phyloP scores from a whole-genome alignment of 2,329 filamentous ascomycete genomes.

The Hypoxylon sp. region DNA sequence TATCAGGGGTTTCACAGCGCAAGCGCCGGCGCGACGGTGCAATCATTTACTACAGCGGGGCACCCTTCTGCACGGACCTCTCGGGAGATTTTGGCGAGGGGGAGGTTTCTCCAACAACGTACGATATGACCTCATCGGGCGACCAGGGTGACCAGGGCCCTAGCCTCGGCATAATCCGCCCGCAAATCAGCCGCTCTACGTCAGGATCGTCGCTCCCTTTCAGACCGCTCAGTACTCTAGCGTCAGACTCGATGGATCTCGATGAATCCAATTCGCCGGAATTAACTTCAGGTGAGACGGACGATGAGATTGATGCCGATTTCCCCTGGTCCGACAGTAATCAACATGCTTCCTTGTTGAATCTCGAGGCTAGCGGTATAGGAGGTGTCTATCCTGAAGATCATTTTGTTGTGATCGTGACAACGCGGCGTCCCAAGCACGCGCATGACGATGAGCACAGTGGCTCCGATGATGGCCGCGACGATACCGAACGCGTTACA shows the following conservation, averaged over 20 bases:
- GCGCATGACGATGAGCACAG: slow-evolving; percentile 10
- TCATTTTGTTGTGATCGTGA: slow-evolving; percentile 70
- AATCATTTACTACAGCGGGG: slow-evolving; percentile 86
- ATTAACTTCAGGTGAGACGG: slow-evolving; percentile 52
- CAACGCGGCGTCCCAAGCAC: slow-evolving; percentile 60
- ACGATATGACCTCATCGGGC: slow-evolving; percentile 61
- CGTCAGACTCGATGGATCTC: slow-evolving; percentile 46
- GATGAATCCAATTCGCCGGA: slow-evolving; percentile 53
- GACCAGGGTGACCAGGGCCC: slow-evolving; percentile 47
- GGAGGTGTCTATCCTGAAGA: slow-evolving; percentile 73
- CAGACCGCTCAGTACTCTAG: slow-evolving; percentile 64
- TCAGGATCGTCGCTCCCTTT: slow-evolving; percentile 66
- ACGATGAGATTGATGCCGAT: slow-evolving; percentile 60
- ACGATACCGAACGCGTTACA: background rate
- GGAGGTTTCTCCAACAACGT: slow-evolving; percentile 61
- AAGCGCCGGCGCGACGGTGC: slow-evolving; percentile 75
- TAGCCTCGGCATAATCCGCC: slow-evolving; percentile 47
- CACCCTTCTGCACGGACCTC: slow-evolving; percentile 84
- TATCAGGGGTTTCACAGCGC: slow-evolving; percentile 59
- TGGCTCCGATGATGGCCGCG: slow-evolving; percentile 33
- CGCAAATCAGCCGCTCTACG: slow-evolving; percentile 48
- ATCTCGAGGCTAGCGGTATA: slow-evolving; percentile 69
- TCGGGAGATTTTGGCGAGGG: slow-evolving; percentile 73
- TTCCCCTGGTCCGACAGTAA: slow-evolving; percentile 61
- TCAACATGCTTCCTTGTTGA: slow-evolving; percentile 56